These are phyloP conservation scores for Apiospora sp. DNA, from an alignment of 2,329 filamentous ascomycete genomes.

Conservation along the genomic window DNA sequence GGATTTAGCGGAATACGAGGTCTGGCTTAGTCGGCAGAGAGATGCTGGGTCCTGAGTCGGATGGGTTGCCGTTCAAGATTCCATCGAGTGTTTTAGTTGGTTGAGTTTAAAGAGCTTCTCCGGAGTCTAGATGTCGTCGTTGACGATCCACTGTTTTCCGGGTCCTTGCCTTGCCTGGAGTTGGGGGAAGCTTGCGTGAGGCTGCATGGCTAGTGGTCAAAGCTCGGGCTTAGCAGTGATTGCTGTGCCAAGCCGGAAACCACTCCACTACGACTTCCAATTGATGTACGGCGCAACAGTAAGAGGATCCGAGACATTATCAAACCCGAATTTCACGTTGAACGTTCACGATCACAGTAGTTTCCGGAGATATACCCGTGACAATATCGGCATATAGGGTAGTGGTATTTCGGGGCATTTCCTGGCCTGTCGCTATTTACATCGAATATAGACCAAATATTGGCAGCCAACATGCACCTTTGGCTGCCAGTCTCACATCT, in stretches of 20 bases:
- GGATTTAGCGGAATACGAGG: not conserved
- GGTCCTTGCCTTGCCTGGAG: conserved; percentile 11
- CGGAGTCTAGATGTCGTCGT: conserved; percentile 20
- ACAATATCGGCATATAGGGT: not conserved
- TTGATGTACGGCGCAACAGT: too few relatives aligned
- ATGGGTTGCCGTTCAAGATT: conserved; percentile 20
- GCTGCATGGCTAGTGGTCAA: conserved; percentile 12
- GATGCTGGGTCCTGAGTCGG: not conserved
- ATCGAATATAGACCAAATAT: not conserved
- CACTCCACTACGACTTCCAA: not conserved
- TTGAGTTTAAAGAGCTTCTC: conserved; percentile 4
- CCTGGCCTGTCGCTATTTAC: not conserved
- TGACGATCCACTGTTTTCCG: conserved; percentile 18
- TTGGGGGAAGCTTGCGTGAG: not conserved
- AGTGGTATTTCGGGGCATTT: not conserved
- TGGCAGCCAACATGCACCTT: not conserved
- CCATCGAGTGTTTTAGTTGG: conserved; percentile 13
- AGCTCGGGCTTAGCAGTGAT: not conserved
- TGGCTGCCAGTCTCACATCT: not conserved
- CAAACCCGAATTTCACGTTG: not conserved
- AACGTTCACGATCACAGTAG: not conserved
- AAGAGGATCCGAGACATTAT: not conserved
- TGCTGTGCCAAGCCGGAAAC: not conserved
- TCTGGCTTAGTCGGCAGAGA: not conserved
- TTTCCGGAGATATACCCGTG: not conserved